phyloP scores from a whole-genome alignment of 192 early-diverging fungal genomes.

The Polychytrium aggregatum region DNA sequence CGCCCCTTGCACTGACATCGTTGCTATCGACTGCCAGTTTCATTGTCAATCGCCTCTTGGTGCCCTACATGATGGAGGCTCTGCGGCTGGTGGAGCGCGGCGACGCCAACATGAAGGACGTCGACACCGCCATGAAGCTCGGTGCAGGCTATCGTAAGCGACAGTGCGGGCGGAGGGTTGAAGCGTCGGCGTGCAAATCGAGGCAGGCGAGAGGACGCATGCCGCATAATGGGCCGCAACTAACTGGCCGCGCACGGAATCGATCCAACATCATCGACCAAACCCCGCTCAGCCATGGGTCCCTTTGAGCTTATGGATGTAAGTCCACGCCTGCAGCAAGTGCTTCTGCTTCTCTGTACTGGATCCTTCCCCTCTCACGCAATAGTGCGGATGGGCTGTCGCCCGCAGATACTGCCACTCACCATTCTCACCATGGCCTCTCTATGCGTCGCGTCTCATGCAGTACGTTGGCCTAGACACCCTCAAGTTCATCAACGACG shows the following conservation, averaged over 20 bases:
- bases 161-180: not conserved
- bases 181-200: too few species aligned
- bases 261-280: too few species aligned
- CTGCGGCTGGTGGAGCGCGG: conserved; percentile 82
- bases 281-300: conserved; percentile 58
- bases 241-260: too few species aligned
- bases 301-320: conserved; percentile 74
- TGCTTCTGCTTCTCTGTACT: too few species aligned
- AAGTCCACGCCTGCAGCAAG: conserved; percentile 7
- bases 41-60: conserved; percentile 90
- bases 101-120: conserved; percentile 71
- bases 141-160: conserved; percentile 76
- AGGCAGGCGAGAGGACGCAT: too few species aligned
- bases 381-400: too few species aligned
- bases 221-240: too few species aligned
- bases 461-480: conserved; percentile 92
- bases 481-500: conserved; percentile 88
- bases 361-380: too few species aligned
- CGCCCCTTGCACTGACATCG: too few species aligned
- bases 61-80: conserved; percentile 96
- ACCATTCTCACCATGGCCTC: not conserved
- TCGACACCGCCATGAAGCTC: conserved; percentile 95
- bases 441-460: not conserved
- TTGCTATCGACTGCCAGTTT: too few species aligned
- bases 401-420: too few species aligned